Base-by-base conservation (phyloP, 2,329 filamentous ascomycete genomes). In the Pseudogymnoascus sp. region DNA sequence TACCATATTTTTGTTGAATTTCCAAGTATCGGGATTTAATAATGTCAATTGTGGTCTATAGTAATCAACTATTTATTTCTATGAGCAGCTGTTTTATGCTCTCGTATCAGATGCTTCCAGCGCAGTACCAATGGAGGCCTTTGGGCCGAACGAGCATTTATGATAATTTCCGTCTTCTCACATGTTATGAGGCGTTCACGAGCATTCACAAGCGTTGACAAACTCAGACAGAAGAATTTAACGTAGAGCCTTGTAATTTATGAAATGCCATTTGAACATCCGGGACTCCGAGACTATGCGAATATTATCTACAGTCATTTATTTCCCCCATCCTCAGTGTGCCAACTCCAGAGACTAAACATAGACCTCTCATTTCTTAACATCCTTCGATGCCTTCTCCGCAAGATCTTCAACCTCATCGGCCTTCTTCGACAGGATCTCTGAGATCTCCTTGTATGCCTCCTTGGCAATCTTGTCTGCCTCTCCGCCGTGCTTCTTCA, bases 401-500 rank as follows among this genome's bases (percentile, higher is more conserved):
- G 75, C 75, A 67, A 88, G 78, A 66, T 88, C 80, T 69, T 87
- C 77, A 0, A 82, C 80, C 73, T 83, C 78, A 58, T 79, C 71
- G 0, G 77, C 76, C 75, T 82, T 81, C 71, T 83, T 82, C 72
- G 86, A 82, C 42, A 89, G 75, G 31, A 89, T 79, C 72, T 86
- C 78, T 71, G 81, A 79, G 55, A 90, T 75, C 72, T 90, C 87
- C 48, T 87, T 80, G 58, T 89, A 77, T 0, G 87, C 87, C 71
- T 88, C 86, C 74, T 85, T 85, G 60, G 89, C 72, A 37, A 91
- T 76, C 73, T 85, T 82, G 77, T 90, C 82, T 2, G 87, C 87
- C 72, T 91, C 86, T 4, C 85, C 79, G 59, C 83, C 84, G 72
- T 89, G 85, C 76, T 89, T 84, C 68, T 87, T 78, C 0, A 85